Evolutionary conservation across 768 basidiomycete genomes (phyloP).

Genomic region (Galerina sulciceps): DNA sequence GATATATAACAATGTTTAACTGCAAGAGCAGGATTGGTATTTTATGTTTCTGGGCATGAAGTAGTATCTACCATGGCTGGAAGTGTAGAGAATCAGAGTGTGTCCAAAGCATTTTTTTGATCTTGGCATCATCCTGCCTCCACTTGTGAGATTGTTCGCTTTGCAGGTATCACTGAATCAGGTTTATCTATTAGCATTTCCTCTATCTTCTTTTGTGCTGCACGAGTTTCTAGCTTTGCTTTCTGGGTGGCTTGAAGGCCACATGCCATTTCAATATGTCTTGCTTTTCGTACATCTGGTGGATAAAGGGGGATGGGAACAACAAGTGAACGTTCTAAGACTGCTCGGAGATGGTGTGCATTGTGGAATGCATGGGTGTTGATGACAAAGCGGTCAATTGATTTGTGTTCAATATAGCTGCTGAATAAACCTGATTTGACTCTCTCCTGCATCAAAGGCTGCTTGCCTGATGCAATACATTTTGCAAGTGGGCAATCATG

Average conservation of each 20-base stretch:
- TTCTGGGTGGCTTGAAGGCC: not conserved
- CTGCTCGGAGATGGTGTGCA: not conserved
- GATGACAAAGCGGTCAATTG: no score
- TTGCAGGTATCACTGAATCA: no score
- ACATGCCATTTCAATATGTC: slow-evolving; percentile 8
- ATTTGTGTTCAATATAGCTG: not conserved
- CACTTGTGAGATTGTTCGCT: no score
- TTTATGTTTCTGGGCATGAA: no score
- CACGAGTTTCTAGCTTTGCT: not conserved
- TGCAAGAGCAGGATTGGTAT: no score
- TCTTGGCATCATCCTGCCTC: no score
- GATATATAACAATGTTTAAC: no score
- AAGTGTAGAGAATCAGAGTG: no score
- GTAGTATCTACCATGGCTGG: no score
- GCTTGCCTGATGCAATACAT: not conserved
- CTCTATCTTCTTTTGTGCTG: not conserved
- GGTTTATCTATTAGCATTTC: no score
- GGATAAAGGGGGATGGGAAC: slow-evolving; percentile 7
- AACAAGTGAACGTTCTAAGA: slow-evolving; percentile 8
- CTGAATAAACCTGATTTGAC: not conserved
- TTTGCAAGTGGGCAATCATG: not conserved
- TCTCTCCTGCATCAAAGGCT: not conserved
- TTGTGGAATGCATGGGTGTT: no score
- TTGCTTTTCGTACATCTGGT: not conserved
- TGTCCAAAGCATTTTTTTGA: no score